phyloP scores from a whole-genome alignment of 208 protist species.

The Tetramitus jugosus region DNA sequence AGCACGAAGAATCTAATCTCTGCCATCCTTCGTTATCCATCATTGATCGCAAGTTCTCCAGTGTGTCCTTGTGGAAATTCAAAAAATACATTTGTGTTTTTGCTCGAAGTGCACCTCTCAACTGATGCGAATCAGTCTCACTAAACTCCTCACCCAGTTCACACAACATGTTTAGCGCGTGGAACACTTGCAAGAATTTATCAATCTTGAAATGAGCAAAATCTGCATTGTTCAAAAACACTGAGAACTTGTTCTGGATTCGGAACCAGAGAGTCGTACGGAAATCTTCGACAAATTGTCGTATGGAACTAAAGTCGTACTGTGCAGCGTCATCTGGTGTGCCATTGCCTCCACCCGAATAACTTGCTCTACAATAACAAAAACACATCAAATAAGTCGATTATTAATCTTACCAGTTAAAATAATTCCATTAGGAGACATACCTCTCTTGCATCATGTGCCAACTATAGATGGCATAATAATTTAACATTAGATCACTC shows the following conservation, averaged over 20 bases:
- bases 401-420: background rate
- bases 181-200: constrained; percentile 3
- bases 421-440: background rate
- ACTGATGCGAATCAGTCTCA: background rate
- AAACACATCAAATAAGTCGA: no score
- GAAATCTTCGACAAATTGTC: background rate
- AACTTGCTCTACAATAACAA: no score
- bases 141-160: constrained; percentile 15
- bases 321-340: background rate
- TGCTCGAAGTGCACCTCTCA: background rate
- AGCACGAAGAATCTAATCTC: background rate
- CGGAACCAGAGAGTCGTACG: background rate
- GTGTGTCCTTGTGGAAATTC: background rate
- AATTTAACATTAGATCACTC: constrained; percentile 15
- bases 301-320: background rate
- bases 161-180: constrained; percentile 14
- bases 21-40: constrained; percentile 8
- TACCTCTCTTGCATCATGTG: constrained; percentile 8
- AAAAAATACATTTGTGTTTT: background rate
- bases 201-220: constrained; percentile 20
- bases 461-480: background rate
- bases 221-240: background rate
- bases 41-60: constrained; percentile 12
- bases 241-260: constrained; percentile 9
- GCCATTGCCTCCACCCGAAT: no score